A percentile compares a stretch with the other conserved stretches of the same genome.
phyloP scores from a whole-genome alignment of 345 rosid species.

The Hypericum perforatum region DNA sequence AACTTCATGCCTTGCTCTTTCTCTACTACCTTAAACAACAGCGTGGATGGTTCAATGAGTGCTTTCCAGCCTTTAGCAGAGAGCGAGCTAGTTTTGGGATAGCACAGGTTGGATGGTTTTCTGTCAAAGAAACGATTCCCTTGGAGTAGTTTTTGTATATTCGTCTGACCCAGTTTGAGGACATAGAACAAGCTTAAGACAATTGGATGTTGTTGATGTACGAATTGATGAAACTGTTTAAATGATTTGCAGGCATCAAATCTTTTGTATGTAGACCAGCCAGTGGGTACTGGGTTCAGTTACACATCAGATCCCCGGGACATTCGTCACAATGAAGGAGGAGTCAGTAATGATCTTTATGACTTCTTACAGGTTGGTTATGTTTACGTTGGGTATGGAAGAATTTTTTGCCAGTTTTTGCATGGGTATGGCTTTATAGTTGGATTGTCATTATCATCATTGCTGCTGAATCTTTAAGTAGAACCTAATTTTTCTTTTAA shows the following conservation, averaged over 20 bases:
- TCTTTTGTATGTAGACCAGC: conserved; percentile 93
- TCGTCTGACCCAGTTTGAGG: too few species aligned
- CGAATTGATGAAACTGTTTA: not conserved
- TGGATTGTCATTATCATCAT: not conserved
- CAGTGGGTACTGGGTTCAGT: conserved; percentile 96
- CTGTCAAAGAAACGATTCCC: too few species aligned
- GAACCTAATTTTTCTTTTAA: too few species aligned
- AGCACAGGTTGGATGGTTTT: too few species aligned
- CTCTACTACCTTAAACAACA: too few species aligned
- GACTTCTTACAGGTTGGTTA: conserved; percentile 87
- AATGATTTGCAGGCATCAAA: conserved; percentile 59
- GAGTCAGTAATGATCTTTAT: conserved; percentile 84
- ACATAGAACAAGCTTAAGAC: too few species aligned
- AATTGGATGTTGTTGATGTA: not conserved
- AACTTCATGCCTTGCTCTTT: too few species aligned
- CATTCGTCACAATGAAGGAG: conserved; percentile 73
- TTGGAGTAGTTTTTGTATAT: too few species aligned
- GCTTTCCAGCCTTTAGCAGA: too few species aligned
- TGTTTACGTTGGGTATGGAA: not conserved
- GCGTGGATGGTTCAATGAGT: too few species aligned
- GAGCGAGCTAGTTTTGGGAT: too few species aligned
- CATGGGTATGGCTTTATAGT: not conserved
- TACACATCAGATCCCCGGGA: conserved; percentile 79
- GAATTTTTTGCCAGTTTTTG: not conserved
- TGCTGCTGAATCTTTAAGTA: too few species aligned